A percentile compares a stretch with the other conserved stretches of the same genome.
Conservation (phyloP, 2,329 filamentous ascomycete genomes). For the Hymenoscyphus fructigenus region DNA sequence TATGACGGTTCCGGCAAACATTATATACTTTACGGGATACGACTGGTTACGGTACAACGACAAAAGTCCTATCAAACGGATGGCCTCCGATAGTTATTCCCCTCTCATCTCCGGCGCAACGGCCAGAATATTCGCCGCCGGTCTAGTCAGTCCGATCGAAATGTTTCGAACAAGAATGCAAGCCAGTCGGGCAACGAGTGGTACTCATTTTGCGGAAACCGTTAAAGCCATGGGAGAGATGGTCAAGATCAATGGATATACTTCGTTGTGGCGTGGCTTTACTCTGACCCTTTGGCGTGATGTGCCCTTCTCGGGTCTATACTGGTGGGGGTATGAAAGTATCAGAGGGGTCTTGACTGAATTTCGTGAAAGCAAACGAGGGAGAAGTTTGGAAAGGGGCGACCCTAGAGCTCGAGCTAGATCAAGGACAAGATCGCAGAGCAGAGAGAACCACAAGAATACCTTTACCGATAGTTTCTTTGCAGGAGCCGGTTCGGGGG, state of each 20-base stretch:
- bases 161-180: constrained; percentile 93
- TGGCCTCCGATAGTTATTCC: constrained; percentile 67
- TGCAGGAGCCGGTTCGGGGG: constrained; percentile 79
- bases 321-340: constrained; percentile 97
- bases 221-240: constrained; percentile 74
- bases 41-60: constrained; percentile 83
- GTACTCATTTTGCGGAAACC: constrained; percentile 76
- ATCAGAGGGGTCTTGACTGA: constrained; percentile 72
- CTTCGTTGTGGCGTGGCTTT: constrained; percentile 84
- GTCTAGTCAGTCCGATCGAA: constrained; percentile 85
- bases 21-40: constrained; percentile 98
- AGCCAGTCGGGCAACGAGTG: constrained; percentile 59
- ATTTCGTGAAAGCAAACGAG: constrained; percentile 55
- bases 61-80: constrained; percentile 66
- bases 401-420: constrained; percentile 44
- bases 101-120: constrained; percentile 77
- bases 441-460: constrained; percentile 66
- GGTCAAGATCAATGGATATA: constrained; percentile 74
- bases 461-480: constrained; percentile 89
- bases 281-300: constrained; percentile 93
- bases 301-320: constrained; percentile 93
- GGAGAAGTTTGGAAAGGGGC: constrained; percentile 42
- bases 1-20: constrained; percentile 93
- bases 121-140: constrained; percentile 77
- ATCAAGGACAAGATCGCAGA: constrained; percentile 53